A percentile compares a stretch with the other conserved stretches of the same genome.
Conservation (phyloP, 2,329 filamentous ascomycete species). For the Trichoderma oligosporum region DNA sequence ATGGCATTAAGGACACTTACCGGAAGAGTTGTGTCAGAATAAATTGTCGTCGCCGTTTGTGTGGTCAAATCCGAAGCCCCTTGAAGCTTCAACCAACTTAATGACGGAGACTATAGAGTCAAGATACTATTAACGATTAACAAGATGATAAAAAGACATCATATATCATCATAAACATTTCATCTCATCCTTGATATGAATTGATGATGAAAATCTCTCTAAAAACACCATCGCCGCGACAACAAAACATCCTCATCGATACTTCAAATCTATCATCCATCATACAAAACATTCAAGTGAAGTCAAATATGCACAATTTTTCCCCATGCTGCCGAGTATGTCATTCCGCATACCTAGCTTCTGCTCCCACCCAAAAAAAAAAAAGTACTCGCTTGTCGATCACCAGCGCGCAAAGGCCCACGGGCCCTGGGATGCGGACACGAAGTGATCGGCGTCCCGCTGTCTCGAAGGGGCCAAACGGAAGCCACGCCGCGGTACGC, state of each 20-base stretch:
- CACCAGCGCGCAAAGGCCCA: not conserved
- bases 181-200: too few relatives aligned
- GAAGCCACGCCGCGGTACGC: not conserved
- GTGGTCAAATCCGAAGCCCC: not conserved
- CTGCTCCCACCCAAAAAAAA: not conserved
- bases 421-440: slow-evolving; percentile 2
- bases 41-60: not conserved
- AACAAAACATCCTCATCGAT: not conserved
- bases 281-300: not conserved
- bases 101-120: too few relatives aligned
- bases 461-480: not conserved
- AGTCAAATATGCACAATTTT: not conserved
- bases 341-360: slow-evolving; percentile 6
- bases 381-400: not conserved
- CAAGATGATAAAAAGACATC: too few relatives aligned
- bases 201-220: too few relatives aligned
- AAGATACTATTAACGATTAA: too few relatives aligned
- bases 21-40: too few relatives aligned
- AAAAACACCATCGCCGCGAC: not conserved
- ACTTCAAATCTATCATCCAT: not conserved
- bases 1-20: too few relatives aligned
- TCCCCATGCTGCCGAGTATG: not conserved
- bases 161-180: too few relatives aligned
- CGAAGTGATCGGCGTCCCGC: slow-evolving; percentile 5
- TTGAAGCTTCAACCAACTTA: too few relatives aligned